phyloP scores from a whole-genome alignment of 305 asterid genomes.

The Withania somnifera region DNA sequence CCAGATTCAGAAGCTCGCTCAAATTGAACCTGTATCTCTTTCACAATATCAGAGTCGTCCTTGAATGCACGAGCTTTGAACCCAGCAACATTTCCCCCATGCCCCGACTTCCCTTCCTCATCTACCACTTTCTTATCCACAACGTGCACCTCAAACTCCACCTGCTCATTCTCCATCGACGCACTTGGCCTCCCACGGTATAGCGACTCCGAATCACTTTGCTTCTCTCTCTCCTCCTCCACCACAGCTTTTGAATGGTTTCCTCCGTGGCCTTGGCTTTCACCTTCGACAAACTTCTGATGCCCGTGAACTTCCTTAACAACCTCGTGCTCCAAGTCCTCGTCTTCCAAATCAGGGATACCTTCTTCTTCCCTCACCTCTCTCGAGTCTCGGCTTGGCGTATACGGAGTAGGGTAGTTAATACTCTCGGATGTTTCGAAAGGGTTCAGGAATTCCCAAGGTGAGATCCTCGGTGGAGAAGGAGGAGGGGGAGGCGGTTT shows the following conservation, averaged over 20 bases:
- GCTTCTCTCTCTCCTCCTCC: slow-evolving; percentile 23
- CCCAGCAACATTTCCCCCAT: slow-evolving; percentile 45
- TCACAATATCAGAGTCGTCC: slow-evolving; percentile 66
- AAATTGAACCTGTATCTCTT: slow-evolving; percentile 72
- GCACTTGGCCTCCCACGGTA: slow-evolving; percentile 42
- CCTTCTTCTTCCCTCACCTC: slow-evolving; percentile 98
- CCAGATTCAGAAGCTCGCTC: slow-evolving; percentile 77
- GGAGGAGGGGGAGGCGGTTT: slow-evolving; percentile 86
- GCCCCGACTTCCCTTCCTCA: slow-evolving; percentile 36
- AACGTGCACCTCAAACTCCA: slow-evolving; percentile 77
- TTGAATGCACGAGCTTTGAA: slow-evolving; percentile 48
- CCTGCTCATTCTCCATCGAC: slow-evolving; percentile 50
- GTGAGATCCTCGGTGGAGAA: slow-evolving; percentile 59
- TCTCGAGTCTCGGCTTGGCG: slow-evolving; percentile 69
- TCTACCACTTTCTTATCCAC: slow-evolving; percentile 78
- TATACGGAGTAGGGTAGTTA: slow-evolving; percentile 40
- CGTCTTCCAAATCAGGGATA: slow-evolving; percentile 96
- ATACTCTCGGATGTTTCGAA: slow-evolving; percentile 66
- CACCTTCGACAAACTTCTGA: slow-evolving; percentile 31
- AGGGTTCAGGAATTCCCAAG: slow-evolving; percentile 92
- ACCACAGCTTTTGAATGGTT: slow-evolving; percentile 1
- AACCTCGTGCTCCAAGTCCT: slow-evolving; percentile 43
- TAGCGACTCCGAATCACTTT: slow-evolving; percentile 32
- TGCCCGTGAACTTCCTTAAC: slow-evolving; percentile 81
- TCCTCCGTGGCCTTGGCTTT: not conserved